phyloP scores from a whole-genome alignment of 768 basidiomycete species.

The Amylocystis lapponica region DNA sequence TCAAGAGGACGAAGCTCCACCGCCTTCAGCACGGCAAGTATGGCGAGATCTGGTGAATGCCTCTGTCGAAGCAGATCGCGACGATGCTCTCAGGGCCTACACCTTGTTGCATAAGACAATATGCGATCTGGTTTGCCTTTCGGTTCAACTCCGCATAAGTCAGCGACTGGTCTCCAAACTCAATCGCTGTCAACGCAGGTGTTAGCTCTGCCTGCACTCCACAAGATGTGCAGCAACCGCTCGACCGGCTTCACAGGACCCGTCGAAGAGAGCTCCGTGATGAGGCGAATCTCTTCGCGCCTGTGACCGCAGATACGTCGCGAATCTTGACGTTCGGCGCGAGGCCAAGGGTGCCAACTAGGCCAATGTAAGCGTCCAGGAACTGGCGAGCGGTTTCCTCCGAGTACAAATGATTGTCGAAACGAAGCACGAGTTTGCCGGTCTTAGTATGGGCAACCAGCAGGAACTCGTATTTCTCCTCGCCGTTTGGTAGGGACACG shows the following conservation, averaged over 20 bases:
- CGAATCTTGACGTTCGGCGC: constrained; percentile 7
- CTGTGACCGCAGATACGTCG: constrained; percentile 12
- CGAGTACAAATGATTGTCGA: constrained; percentile 25
- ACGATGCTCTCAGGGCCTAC: constrained; percentile 21
- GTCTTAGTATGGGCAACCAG: constrained; percentile 21
- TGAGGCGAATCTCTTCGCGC: constrained; percentile 12
- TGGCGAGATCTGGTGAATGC: constrained; percentile 23
- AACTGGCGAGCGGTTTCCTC: constrained; percentile 25
- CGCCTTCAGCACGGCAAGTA: constrained; percentile 28
- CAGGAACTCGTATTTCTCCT: constrained; percentile 19
- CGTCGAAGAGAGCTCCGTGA: constrained; percentile 22
- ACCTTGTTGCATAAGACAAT: constrained; percentile 20
- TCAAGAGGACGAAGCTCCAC: constrained; percentile 23
- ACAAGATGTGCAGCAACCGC: constrained; percentile 5
- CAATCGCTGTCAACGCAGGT: constrained; percentile 18
- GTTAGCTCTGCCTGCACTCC: constrained; percentile 15
- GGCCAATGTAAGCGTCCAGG: constrained; percentile 24
- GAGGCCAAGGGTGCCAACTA: constrained; percentile 19
- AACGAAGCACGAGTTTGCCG: constrained; percentile 22
- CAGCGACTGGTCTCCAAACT: constrained; percentile 14
- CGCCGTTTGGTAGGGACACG: constrained; percentile 22
- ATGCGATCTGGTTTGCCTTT: constrained; percentile 5
- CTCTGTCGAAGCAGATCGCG: constrained; percentile 25
- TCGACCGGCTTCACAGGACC: constrained; percentile 11
- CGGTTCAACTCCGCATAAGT: constrained; percentile 8